Percentiles rank a stretch among this genome's conserved stretches.
These are phyloP conservation scores for Exutisphaerella laricina DNA, from an alignment of 2,329 filamentous ascomycete species.

Conservation along the genomic window DNA sequence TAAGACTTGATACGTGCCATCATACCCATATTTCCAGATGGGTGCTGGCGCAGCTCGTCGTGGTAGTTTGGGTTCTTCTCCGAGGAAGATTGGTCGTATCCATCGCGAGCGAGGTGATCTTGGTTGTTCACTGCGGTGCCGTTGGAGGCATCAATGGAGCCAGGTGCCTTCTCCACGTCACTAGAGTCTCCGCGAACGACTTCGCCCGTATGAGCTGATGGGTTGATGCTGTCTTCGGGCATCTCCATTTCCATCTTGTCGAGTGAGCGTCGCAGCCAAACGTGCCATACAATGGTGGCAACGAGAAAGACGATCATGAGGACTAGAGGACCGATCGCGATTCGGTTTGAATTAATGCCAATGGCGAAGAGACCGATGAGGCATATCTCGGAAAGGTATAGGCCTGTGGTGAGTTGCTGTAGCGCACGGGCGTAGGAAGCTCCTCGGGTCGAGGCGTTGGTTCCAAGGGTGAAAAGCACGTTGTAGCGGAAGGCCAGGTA, in stretches of 20 bases:
- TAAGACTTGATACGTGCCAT: constrained; percentile 20
- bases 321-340: constrained; percentile 37
- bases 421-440: constrained; percentile 40
- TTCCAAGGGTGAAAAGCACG: constrained; percentile 43
- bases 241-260: constrained; percentile 29
- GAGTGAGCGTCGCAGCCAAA: constrained; percentile 33
- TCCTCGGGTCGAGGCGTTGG: constrained; percentile 41
- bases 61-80: constrained; percentile 7
- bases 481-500: constrained; percentile 46
- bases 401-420: constrained; percentile 40
- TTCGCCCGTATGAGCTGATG: constrained; percentile 1
- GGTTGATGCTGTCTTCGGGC: constrained; percentile 21
- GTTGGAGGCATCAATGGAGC: constrained; percentile 2
- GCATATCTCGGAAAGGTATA: constrained; percentile 43
- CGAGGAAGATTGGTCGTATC: constrained; percentile 1
- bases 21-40: constrained; percentile 8
- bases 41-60: constrained; percentile 8
- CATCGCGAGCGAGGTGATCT: constrained; percentile 12
- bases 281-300: constrained; percentile 39
- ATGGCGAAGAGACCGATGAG: constrained; percentile 44
- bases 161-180: constrained; percentile 17
- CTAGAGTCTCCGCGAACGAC: constrained; percentile 23
- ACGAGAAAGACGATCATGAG: constrained; percentile 36
- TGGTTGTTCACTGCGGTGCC: constrained; percentile 19
- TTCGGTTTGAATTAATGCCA: constrained; percentile 27